A percentile compares a stretch with the other conserved stretches of the same genome.
These are phyloP conservation scores for Aspergillus tanneri DNA, from an alignment of 2,329 filamentous ascomycete genomes.

Conservation along the genomic window DNA sequence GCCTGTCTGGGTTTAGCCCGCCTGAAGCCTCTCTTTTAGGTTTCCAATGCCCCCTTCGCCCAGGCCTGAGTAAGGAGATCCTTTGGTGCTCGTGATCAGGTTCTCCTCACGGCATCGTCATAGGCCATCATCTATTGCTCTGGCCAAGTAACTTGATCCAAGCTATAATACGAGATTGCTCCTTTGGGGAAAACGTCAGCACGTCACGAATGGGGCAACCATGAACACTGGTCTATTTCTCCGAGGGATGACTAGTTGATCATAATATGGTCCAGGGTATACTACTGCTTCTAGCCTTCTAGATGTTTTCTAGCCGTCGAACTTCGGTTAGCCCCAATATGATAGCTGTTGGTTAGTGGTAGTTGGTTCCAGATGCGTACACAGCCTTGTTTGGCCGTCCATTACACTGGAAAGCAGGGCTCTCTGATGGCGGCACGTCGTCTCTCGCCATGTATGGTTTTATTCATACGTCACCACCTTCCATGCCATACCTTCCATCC, in stretches of 20 bases:
- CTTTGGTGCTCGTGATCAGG: no score
- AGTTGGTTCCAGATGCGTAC: no score
- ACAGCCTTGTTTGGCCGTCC: no score
- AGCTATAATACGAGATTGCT: background rate
- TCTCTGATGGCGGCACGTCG: no score
- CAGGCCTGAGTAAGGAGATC: background rate
- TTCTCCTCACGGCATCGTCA: background rate
- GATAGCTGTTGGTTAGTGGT: background rate
- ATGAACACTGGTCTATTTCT: background rate
- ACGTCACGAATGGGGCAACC: background rate
- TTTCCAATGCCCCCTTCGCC: background rate
- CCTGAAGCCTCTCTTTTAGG: background rate
- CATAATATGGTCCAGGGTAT: background rate
- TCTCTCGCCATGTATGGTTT: no score
- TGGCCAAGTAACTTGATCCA: background rate
- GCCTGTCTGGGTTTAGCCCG: no score
- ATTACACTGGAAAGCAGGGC: no score
- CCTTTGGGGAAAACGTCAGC: background rate
- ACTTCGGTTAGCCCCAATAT: background rate
- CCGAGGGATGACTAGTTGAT: no score
- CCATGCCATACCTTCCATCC: no score
- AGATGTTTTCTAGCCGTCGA: constrained; percentile 11
- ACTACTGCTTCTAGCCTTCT: constrained; percentile 6
- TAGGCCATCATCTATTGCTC: no score
- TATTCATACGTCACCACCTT: no score